Evolutionary conservation across 371 early-diverging fungal species (phyloP), one percentile per base, ranked within the genome.

Genomic region (Rhizopus microsporus): DNA sequence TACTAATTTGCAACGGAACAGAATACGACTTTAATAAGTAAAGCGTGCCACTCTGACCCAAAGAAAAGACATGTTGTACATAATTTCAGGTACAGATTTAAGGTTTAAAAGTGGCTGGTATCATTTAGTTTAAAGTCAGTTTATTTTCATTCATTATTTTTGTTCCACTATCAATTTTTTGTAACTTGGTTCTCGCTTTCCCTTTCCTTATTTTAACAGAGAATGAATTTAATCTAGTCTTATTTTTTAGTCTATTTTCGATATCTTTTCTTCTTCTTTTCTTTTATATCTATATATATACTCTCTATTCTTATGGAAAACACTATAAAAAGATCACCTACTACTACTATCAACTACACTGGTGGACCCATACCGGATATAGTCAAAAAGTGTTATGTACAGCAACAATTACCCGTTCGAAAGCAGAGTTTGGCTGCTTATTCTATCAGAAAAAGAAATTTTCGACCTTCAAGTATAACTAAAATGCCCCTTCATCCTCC

Each of bases 341-440:
- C 64, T 9, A 51, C 59, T n/a, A 63, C 64, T 4, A 59, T 54
- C 29, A 55, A 58, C 12, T 54, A 29, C 32, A 43, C 29, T 32
- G 65, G 65, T 12, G 62, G 64, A 8, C 62, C 67, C 0, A 76
- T 76, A 49, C 68, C 77, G 40, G 77, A 75, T 15, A 50, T 60
- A 15, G 57, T 75, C 15, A 56, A 63, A 17, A 70, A 73, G 16
- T 75, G 63, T 30, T 78, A 78, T 51, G 69, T 69, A 4, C 71
- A 67, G 23, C 78, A 78, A 45, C 66, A 71, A 29, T 57, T 78
- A 8, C 78, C 78, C 29, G 63, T 78, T 35, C 59, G 78, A 51
- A 67, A 75, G 16, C 78, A 78, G 39, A 78, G 78, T 46, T 51
- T 78, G 9, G 73, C 69, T 43, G 72, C 78, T 15, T 64, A 57